Evolutionary conservation across 805 yeast genomes (phyloP).

Genomic region (Brettanomyces custersianus): DNA sequence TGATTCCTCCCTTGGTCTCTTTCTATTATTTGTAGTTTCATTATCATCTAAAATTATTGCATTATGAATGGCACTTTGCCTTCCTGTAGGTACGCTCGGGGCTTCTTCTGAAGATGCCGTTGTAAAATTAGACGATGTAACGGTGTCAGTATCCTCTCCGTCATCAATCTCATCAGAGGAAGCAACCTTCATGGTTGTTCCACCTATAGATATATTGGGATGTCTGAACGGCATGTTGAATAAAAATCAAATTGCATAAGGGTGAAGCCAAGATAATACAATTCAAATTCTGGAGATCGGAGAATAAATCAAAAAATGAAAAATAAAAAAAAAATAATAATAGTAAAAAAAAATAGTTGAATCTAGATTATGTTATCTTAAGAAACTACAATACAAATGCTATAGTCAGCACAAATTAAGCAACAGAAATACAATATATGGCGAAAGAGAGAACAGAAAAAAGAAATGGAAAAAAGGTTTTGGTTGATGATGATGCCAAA

Average conservation of each 20-base stretch:
- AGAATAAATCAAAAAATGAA: no score
- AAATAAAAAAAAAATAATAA: not conserved
- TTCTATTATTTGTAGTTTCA: no score
- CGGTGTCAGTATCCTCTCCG: not conserved
- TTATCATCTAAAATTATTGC: no score
- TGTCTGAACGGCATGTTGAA: constrained; percentile 11
- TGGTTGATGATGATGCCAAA: no score
- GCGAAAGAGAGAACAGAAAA: not conserved
- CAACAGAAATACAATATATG: no score
- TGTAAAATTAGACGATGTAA: not conserved
- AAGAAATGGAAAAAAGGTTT: not conserved
- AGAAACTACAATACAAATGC: no score
- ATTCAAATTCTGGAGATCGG: not conserved
- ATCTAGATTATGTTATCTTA: no score
- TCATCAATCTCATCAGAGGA: not conserved
- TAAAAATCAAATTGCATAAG: not conserved
- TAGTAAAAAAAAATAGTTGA: no score
- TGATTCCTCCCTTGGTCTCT: no score
- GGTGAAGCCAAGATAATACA: not conserved
- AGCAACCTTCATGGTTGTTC: constrained; percentile 4
- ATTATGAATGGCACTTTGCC: no score
- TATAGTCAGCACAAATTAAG: no score
- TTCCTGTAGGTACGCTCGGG: not conserved
- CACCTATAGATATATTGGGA: constrained; percentile 12
- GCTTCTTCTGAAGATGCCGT: not conserved